These are phyloP conservation scores for Arxiozyma heterogenica DNA, from an alignment of 1,139 yeast species.

Conservation along the genomic window DNA sequence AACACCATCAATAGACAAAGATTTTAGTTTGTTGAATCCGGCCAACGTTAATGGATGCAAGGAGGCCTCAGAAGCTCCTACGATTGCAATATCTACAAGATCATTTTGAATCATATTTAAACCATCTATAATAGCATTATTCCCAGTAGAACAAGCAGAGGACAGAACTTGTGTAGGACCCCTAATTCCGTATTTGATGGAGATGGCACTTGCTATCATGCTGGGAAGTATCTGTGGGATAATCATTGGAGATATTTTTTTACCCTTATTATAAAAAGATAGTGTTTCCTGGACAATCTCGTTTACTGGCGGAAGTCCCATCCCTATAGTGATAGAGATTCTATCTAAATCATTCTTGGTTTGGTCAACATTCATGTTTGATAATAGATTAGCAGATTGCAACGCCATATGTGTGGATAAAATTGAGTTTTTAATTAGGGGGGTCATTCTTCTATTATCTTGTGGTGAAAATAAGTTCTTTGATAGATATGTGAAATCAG, in stretches of 20 bases:
- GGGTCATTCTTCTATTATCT: slow-evolving; percentile 50
- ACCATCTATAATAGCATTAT: slow-evolving; percentile 91
- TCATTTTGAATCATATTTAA: slow-evolving; percentile 68
- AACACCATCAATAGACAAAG: slow-evolving; percentile 56
- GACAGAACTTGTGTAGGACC: slow-evolving; percentile 88
- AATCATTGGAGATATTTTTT: slow-evolving; percentile 73
- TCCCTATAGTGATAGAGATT: slow-evolving; percentile 44
- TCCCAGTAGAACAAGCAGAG: slow-evolving; percentile 96
- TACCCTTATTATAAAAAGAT: slow-evolving; percentile 49
- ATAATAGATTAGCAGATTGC: slow-evolving; percentile 42
- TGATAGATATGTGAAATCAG: slow-evolving; percentile 31
- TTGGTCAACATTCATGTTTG: slow-evolving; percentile 15
- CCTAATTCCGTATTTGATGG: slow-evolving; percentile 61
- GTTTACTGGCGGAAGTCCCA: slow-evolving; percentile 85
- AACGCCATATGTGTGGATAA: slow-evolving; percentile 75
- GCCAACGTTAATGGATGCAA: slow-evolving; percentile 81
- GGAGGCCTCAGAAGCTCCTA: slow-evolving; percentile 88
- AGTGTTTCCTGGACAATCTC: slow-evolving; percentile 58
- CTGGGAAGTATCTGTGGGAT: slow-evolving; percentile 77
- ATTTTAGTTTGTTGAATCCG: slow-evolving; percentile 86
- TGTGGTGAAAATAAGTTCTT: slow-evolving; percentile 23
- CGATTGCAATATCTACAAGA: slow-evolving; percentile 77
- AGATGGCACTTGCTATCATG: slow-evolving; percentile 92
- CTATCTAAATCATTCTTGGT: neutral
- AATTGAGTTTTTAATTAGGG: slow-evolving; percentile 70